These are phyloP conservation scores for Lotmaria passim DNA, from an alignment of 208 protist genomes.

Conservation along the genomic window DNA sequence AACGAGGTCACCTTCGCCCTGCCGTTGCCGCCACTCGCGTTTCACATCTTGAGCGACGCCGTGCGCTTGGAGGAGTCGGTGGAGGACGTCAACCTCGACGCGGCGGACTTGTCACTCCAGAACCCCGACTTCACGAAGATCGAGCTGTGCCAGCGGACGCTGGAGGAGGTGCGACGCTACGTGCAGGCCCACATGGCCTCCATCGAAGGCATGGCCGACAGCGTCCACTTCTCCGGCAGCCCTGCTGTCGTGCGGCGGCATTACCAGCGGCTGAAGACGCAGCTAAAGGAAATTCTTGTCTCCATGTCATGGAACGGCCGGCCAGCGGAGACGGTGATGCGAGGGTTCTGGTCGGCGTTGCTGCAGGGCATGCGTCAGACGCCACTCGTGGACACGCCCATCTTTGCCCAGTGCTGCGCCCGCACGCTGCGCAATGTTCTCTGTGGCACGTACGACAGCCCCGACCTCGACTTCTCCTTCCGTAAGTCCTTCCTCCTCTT, in stretches of 20 bases:
- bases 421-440: slow-evolving; percentile 58
- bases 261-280: slow-evolving; percentile 39
- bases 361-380: slow-evolving; percentile 46
- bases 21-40: slow-evolving; percentile 58
- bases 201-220: not conserved
- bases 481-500: slow-evolving; percentile 43
- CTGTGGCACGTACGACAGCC: slow-evolving; percentile 35
- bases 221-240: slow-evolving; percentile 7
- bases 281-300: slow-evolving; percentile 38
- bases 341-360: slow-evolving; percentile 47
- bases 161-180: slow-evolving; percentile 15
- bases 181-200: not conserved
- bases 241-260: slow-evolving; percentile 22
- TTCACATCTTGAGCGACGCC: slow-evolving; percentile 42
- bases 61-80: slow-evolving; percentile 37
- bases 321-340: slow-evolving; percentile 12
- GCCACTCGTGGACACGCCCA: slow-evolving; percentile 39
- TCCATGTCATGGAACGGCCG: slow-evolving; percentile 35
- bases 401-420: slow-evolving; percentile 56
- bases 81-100: slow-evolving; percentile 16
- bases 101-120: slow-evolving; percentile 42
- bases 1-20: slow-evolving; percentile 51
- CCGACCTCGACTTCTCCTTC: slow-evolving; percentile 39
- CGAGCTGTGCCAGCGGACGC: slow-evolving; percentile 7
- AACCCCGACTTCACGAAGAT: slow-evolving; percentile 18